A percentile compares a stretch with the other conserved stretches of the same genome.
Evolutionary conservation across 148 eudicot species (phyloP).

Genomic region (Amaranthus palmeri): DNA sequence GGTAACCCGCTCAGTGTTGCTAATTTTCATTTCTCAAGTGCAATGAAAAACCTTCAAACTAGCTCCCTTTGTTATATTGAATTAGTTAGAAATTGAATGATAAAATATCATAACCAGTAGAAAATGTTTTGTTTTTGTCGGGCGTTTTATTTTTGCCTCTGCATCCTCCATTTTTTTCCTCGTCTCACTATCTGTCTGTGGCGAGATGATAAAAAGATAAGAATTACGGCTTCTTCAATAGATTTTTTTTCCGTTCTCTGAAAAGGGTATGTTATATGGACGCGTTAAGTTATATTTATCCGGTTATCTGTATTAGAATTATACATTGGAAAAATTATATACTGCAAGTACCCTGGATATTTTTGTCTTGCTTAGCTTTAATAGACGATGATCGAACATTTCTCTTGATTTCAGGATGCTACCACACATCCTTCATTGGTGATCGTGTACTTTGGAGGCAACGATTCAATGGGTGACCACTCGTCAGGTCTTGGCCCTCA

Average conservation of each 20-base stretch:
- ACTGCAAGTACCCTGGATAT: constrained; percentile 1
- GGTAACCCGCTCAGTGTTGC: constrained; percentile 32
- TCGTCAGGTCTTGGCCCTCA: constrained; percentile 90
- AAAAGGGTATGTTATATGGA: not conserved
- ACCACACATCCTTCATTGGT: constrained; percentile 65
- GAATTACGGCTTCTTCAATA: not conserved
- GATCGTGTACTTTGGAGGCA: constrained; percentile 90
- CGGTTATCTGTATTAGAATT: not conserved
- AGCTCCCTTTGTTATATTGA: not conserved
- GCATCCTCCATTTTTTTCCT: too few species aligned
- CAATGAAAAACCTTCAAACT: not conserved
- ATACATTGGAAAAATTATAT: not conserved
- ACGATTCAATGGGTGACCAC: constrained; percentile 88
- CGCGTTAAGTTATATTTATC: not conserved
- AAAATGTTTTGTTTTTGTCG: not conserved
- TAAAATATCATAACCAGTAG: not conserved
- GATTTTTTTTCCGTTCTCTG: not conserved
- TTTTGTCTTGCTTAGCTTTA: not conserved
- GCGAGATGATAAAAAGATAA: not conserved
- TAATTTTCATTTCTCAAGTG: not conserved
- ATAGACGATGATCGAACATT: not conserved
- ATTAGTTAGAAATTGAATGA: not conserved
- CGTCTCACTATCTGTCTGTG: not conserved
- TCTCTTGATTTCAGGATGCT: constrained; percentile 47
- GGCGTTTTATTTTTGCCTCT: too few species aligned